Percentiles rank a stretch among this genome's conserved stretches.
phyloP scores from a whole-genome alignment of 345 rosid genomes.

The Sonneratia caseolaris region DNA sequence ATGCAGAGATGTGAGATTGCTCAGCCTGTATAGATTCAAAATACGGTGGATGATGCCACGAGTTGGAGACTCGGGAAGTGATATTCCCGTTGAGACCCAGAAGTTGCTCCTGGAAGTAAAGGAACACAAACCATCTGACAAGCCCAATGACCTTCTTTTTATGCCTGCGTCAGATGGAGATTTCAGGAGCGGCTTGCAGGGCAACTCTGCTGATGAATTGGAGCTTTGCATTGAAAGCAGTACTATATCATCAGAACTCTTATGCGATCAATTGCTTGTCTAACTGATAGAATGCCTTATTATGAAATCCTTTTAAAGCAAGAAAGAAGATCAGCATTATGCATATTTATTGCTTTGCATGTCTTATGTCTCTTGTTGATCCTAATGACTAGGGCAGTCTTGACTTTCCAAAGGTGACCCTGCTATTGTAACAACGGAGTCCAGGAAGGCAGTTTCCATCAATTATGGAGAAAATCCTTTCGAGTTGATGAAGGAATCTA shows the following conservation, averaged over 20 bases:
- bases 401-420: slow-evolving; percentile 36
- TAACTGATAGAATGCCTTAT: background rate
- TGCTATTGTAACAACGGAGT: slow-evolving; percentile 27
- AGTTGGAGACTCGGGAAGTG: slow-evolving; percentile 41
- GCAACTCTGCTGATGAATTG: slow-evolving; percentile 38
- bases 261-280: background rate
- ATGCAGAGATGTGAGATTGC: slow-evolving; percentile 30
- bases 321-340: background rate
- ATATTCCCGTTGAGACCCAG: slow-evolving; percentile 50
- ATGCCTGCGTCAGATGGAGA: slow-evolving; percentile 41
- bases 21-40: slow-evolving; percentile 41
- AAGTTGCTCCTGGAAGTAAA: slow-evolving; percentile 41
- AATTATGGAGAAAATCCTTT: slow-evolving; percentile 48
- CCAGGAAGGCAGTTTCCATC: slow-evolving; percentile 36
- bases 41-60: slow-evolving; percentile 50
- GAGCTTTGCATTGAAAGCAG: slow-evolving; percentile 50
- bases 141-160: slow-evolving; percentile 24
- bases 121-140: slow-evolving; percentile 10
- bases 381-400: slow-evolving; percentile 5
- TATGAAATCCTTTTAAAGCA: background rate
- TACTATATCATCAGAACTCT: slow-evolving; percentile 4
- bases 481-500: slow-evolving; percentile 44
- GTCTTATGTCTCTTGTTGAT: background rate
- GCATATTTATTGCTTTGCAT: background rate
- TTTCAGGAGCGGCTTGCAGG: slow-evolving; percentile 47